A percentile compares a stretch with the other conserved stretches of the same genome.
Conservation (phyloP, 768 basidiomycete genomes). For the Mycena chlorophos region DNA sequence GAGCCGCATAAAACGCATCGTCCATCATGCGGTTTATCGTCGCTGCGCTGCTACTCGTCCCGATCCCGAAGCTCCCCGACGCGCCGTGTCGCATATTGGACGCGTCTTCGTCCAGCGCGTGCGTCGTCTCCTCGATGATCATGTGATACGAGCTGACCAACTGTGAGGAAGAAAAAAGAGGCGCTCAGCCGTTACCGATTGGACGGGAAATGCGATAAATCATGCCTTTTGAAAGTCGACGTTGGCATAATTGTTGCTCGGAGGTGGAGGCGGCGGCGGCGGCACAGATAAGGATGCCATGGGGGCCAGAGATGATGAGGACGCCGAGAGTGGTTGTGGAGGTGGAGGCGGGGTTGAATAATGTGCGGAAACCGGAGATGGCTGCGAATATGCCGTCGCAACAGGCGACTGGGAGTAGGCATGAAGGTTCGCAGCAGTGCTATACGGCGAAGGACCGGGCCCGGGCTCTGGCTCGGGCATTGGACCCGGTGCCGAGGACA, state of each 20-base stretch:
- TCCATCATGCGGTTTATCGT: constrained; percentile 19
- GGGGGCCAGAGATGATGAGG: too few species aligned
- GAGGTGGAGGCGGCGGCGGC: background rate
- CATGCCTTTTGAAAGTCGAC: constrained; percentile 17
- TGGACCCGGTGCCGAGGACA: background rate
- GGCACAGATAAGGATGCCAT: too few species aligned
- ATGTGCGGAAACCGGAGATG: background rate
- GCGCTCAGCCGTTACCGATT: background rate
- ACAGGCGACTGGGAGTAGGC: background rate
- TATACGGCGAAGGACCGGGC: background rate
- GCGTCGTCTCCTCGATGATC: constrained; percentile 16
- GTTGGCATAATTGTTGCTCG: background rate
- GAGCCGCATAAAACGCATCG: constrained; percentile 19
- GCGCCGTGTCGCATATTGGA: background rate
- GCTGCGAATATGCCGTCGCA: background rate
- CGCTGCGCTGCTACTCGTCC: background rate
- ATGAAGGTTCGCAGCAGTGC: background rate
- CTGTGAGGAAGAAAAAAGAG: background rate
- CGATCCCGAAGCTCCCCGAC: background rate
- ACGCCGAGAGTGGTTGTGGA: too few species aligned
- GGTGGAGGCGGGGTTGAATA: background rate
- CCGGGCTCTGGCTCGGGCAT: constrained; percentile 2
- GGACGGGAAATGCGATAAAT: background rate
- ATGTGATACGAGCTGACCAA: constrained; percentile 16
- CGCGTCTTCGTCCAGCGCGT: constrained; percentile 3